Conservation (phyloP, 768 basidiomycete species). For the Boletus fagicola region DNA sequence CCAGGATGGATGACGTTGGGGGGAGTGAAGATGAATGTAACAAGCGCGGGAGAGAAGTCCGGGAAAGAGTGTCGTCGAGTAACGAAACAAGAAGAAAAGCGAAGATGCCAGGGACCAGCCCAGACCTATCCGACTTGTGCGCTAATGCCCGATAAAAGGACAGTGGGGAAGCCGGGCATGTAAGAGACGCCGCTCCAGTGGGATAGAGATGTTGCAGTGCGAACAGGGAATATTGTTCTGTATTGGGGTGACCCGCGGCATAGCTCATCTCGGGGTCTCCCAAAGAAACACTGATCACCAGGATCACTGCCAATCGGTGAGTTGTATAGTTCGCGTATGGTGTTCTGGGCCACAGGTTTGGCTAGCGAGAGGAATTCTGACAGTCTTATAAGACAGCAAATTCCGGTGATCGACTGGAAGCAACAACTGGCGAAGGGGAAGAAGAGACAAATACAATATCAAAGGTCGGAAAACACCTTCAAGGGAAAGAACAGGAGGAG, state of each 20-base stretch:
- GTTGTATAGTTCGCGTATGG: not conserved
- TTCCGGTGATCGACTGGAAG: not conserved
- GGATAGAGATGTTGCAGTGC: not conserved
- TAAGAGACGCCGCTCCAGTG: not conserved
- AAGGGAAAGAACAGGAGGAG: not conserved
- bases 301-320: constrained; percentile 12
- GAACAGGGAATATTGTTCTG: not conserved
- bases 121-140: constrained; percentile 3
- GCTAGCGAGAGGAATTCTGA: not conserved
- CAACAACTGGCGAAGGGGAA: not conserved
- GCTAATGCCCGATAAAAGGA: not conserved
- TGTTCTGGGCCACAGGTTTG: not conserved
- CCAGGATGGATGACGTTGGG: not conserved
- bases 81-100: not conserved
- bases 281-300: not conserved
- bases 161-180: not conserved
- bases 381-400: not conserved
- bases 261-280: not conserved
- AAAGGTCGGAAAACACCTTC: not conserved
- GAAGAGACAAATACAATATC: not conserved
- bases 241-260: not conserved
- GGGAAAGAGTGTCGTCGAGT: not conserved
- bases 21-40: not conserved
- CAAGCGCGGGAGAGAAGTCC: not conserved
- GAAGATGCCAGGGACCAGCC: constrained; percentile 16